A percentile compares a stretch with the other conserved stretches of the same genome.
Conservation (phyloP, 1,139 yeast species). For the Yamadazyma sp. region DNA sequence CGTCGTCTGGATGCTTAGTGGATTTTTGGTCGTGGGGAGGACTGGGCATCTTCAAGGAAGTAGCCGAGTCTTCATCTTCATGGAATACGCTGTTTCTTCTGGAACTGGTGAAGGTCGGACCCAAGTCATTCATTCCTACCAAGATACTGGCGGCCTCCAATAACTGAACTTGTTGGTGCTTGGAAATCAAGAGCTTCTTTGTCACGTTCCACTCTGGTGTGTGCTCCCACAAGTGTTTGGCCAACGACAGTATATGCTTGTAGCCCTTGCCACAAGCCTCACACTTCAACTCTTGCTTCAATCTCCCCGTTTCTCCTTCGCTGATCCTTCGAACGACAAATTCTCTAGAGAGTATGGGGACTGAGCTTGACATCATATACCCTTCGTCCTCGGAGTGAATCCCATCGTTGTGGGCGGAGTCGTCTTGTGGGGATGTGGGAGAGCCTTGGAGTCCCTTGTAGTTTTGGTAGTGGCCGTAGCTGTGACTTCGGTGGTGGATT, state of each 20-base stretch:
- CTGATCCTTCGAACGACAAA: conserved; percentile 80
- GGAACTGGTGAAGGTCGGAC: conserved; percentile 5
- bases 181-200: conserved; percentile 74
- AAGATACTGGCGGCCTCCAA: conserved; percentile 86
- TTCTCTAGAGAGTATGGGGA: conserved; percentile 61
- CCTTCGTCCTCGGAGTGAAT: conserved; percentile 1
- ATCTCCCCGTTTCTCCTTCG: conserved; percentile 82
- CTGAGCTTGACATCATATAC: conserved; percentile 28
- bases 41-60: conserved; percentile 7
- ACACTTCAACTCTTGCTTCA: conserved; percentile 80
- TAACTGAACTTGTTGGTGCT: conserved; percentile 87
- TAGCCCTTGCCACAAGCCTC: conserved; percentile 91
- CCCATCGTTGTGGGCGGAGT: not conserved
- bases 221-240: conserved; percentile 77
- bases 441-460: not conserved
- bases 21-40: conserved; percentile 8
- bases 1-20: not conserved
- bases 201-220: conserved; percentile 93
- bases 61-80: conserved; percentile 11
- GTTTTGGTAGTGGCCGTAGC: conserved; percentile 6
- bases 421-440: not conserved
- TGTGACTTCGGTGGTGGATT: conserved; percentile 7
- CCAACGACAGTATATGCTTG: conserved; percentile 77
- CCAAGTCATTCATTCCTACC: conserved; percentile 70
- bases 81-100: conserved; percentile 17